Evolutionary conservation across 768 basidiomycete genomes (phyloP).

Genomic region (Coprinopsis marcescibilis): DNA sequence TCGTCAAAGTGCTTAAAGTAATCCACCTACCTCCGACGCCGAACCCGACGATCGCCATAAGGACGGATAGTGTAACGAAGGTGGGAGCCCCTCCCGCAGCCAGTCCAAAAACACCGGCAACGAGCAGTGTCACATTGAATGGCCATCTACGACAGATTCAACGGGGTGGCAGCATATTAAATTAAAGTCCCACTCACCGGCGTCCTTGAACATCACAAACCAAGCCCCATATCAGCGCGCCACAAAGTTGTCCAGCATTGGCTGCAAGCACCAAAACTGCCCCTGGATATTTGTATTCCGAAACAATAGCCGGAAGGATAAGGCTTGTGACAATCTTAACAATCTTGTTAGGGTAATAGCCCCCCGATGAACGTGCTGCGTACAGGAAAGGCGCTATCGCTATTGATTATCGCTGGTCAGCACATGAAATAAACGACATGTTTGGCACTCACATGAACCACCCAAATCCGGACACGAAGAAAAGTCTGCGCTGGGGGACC

Average conservation of each 20-base stretch:
- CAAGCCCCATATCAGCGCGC: not conserved
- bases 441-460: conserved; percentile 1
- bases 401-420: not conserved
- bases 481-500: not conserved
- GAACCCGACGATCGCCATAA: conserved; percentile 55
- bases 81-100: conserved; percentile 57
- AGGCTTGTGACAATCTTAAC: not conserved
- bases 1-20: no score
- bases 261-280: not conserved
- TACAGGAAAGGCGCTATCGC: conserved; percentile 1
- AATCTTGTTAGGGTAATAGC: not conserved
- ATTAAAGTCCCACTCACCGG: not conserved
- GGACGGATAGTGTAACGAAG: conserved; percentile 42
- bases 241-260: not conserved
- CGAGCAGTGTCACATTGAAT: conserved; percentile 66
- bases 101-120: conserved; percentile 60
- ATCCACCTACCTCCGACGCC: conserved; percentile 54
- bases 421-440: not conserved
- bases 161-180: not conserved
- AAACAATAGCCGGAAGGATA: not conserved
- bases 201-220: not conserved
- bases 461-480: not conserved
- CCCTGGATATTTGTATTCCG: not conserved
- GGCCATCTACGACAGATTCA: not conserved
- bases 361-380: not conserved